A percentile compares a stretch with the other conserved stretches of the same genome.
Evolutionary conservation across 345 rosid genomes (phyloP).

Genomic region (Diplotaxis tenuifolia): DNA sequence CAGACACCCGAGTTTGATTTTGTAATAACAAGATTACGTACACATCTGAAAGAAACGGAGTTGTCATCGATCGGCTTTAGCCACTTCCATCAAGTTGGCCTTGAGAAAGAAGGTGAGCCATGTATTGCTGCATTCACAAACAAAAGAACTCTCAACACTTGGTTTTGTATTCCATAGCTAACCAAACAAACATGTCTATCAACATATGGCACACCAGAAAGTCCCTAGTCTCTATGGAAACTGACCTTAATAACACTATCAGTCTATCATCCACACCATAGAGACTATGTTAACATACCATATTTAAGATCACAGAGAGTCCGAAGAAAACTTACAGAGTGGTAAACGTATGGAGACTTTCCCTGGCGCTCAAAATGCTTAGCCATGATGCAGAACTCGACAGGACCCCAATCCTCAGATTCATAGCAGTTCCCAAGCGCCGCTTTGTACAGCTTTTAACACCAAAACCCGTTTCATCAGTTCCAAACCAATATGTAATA

Average conservation of each 20-base stretch:
- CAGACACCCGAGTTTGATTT: background rate
- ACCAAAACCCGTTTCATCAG: slow-evolving; percentile 15
- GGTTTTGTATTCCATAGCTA: background rate
- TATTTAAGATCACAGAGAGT: background rate
- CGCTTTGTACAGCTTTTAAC: slow-evolving; percentile 69
- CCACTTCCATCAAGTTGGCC: slow-evolving; percentile 83
- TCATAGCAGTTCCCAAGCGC: slow-evolving; percentile 91
- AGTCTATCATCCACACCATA: background rate
- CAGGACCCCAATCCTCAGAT: slow-evolving; percentile 81
- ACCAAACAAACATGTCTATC: background rate
- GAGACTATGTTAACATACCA: background rate
- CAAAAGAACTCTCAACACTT: background rate
- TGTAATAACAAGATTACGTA: slow-evolving; percentile 1
- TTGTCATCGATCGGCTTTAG: slow-evolving; percentile 24
- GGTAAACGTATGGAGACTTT: slow-evolving; percentile 87
- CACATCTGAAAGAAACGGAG: background rate
- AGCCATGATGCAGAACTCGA: slow-evolving; percentile 75
- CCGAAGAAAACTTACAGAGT: slow-evolving; percentile 55
- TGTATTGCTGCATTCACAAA: slow-evolving; percentile 66
- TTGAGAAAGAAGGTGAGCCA: slow-evolving; percentile 88
- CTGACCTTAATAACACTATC: background rate
- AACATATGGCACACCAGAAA: slow-evolving; percentile 7
- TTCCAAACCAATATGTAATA: background rate
- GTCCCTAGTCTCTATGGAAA: background rate
- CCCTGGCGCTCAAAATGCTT: slow-evolving; percentile 96